These are phyloP conservation scores for Podospora anserina DNA, from an alignment of 495 filamentous ascomycete species.

Conservation along the genomic window DNA sequence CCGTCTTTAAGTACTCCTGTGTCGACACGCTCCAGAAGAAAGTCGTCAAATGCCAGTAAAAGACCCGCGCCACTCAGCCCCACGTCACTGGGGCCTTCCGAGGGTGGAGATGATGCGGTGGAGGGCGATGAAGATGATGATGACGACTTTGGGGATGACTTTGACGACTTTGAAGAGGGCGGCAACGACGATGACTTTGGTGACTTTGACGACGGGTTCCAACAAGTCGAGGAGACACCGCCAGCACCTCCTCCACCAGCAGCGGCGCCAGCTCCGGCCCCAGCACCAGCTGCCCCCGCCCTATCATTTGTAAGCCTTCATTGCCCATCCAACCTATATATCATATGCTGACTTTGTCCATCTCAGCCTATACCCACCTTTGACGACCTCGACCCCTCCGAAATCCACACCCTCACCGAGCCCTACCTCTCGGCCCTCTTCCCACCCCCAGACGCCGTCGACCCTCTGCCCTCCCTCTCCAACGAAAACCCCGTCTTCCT, in stretches of 20 bases:
- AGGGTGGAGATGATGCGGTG: slow-evolving; percentile 6
- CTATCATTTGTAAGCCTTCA: slow-evolving; percentile 43
- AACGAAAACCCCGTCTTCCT: slow-evolving; percentile 61
- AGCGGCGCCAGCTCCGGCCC: slow-evolving; percentile 18
- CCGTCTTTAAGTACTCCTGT: slow-evolving; percentile 32
- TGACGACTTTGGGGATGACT: slow-evolving; percentile 75
- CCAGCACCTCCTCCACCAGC: slow-evolving; percentile 39
- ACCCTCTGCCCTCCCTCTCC: slow-evolving; percentile 41
- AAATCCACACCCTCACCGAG: slow-evolving; percentile 50
- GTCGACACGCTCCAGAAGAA: slow-evolving; percentile 32
- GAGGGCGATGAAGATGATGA: slow-evolving; percentile 41
- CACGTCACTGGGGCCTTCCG: slow-evolving; percentile 8
- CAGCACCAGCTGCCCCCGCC: slow-evolving; percentile 45
- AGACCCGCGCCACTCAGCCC: slow-evolving; percentile 21
- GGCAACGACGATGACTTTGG: slow-evolving; percentile 74
- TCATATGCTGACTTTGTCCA: slow-evolving; percentile 10
- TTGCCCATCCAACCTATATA: background rate
- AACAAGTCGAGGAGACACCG: slow-evolving; percentile 55
- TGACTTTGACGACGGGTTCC: slow-evolving; percentile 69
- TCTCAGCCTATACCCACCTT: slow-evolving; percentile 66
- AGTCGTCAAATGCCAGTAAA: slow-evolving; percentile 31
- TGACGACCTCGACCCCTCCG: slow-evolving; percentile 53
- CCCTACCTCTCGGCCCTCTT: slow-evolving; percentile 58
- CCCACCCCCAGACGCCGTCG: slow-evolving; percentile 51
- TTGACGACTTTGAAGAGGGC: slow-evolving; percentile 94